phyloP scores from a whole-genome alignment of 75 land plant species.

The Ceratopteris richardii region DNA sequence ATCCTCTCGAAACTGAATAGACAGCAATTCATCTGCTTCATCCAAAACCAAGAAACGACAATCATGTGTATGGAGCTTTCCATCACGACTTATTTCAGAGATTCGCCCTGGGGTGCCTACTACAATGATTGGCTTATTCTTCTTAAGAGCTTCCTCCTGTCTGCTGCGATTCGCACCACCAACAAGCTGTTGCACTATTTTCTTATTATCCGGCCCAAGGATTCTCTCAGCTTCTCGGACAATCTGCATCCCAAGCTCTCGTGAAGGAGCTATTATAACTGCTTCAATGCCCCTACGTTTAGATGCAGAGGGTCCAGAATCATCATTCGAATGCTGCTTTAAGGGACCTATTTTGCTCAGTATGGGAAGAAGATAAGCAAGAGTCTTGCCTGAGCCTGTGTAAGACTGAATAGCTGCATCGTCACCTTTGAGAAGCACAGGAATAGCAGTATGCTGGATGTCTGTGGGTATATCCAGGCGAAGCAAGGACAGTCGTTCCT shows the following conservation, averaged over 20 bases:
- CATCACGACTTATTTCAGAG: slow-evolving; percentile 81
- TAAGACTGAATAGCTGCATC: slow-evolving; percentile 97
- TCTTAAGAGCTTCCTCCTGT: slow-evolving; percentile 87
- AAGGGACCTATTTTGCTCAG: slow-evolving; percentile 68
- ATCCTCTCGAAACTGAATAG: slow-evolving; percentile 70
- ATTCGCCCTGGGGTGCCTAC: slow-evolving; percentile 96
- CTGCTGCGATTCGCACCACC: slow-evolving; percentile 84
- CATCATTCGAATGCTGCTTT: slow-evolving; percentile 13
- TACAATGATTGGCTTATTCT: slow-evolving; percentile 80
- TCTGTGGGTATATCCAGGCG: slow-evolving; percentile 66
- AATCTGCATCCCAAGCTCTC: slow-evolving; percentile 96
- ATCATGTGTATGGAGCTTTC: slow-evolving; percentile 87
- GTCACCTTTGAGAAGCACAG: slow-evolving; percentile 50
- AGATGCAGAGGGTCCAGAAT: not conserved
- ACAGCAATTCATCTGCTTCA: slow-evolving; percentile 85
- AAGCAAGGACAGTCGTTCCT: slow-evolving; percentile 47
- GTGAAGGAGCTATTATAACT: slow-evolving; percentile 86
- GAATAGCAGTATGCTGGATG: slow-evolving; percentile 76
- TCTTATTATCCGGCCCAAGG: slow-evolving; percentile 58
- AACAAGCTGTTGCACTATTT: slow-evolving; percentile 80
- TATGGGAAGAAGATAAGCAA: slow-evolving; percentile 89
- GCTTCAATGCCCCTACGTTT: slow-evolving; percentile 63
- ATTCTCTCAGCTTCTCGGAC: slow-evolving; percentile 82
- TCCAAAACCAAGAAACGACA: slow-evolving; percentile 85
- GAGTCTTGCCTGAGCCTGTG: slow-evolving; percentile 94